Conservation (phyloP, 495 filamentous ascomycete species). For the Bathelium albidoporum region DNA sequence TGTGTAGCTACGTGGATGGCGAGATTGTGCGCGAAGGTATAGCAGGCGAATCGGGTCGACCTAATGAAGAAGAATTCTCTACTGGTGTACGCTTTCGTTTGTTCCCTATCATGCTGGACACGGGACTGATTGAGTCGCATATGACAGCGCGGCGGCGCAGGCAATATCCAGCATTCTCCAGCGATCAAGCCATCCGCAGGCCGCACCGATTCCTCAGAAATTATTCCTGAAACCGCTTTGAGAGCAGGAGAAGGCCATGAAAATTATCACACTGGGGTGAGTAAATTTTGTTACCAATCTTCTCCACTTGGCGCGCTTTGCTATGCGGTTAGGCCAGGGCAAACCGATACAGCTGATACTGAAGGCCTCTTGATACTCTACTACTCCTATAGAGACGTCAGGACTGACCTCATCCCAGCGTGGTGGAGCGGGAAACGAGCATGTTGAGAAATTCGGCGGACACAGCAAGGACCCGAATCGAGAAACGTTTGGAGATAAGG, state of each 20-base stretch:
- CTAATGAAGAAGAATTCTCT: slow-evolving; percentile 8
- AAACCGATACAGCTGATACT: slow-evolving; percentile 2
- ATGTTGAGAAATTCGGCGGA: slow-evolving; percentile 31
- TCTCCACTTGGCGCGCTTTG: slow-evolving; percentile 2
- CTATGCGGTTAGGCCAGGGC: not conserved
- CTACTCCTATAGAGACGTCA: not conserved
- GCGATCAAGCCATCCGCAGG: slow-evolving; percentile 4
- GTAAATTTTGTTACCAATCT: not conserved
- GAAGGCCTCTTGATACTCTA: not conserved
- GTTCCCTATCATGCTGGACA: slow-evolving; percentile 24
- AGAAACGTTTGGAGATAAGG: slow-evolving; percentile 25
- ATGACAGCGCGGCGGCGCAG: not conserved
- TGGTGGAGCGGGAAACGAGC: slow-evolving; percentile 30
- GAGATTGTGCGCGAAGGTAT: slow-evolving; percentile 31
- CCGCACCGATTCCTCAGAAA: slow-evolving; percentile 17
- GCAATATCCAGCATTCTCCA: slow-evolving; percentile 9
- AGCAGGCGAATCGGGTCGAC: slow-evolving; percentile 14
- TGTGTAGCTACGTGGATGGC: slow-evolving; percentile 26
- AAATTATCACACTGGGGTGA: slow-evolving; percentile 33
- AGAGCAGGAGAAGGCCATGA: slow-evolving; percentile 22
- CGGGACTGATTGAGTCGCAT: slow-evolving; percentile 22
- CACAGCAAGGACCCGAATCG: slow-evolving; percentile 24
- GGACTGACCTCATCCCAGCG: slow-evolving; percentile 15
- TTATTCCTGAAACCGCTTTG: slow-evolving; percentile 29
- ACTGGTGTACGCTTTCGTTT: not conserved